Base-by-base conservation (phyloP, 805 yeast genomes). In the Isabelozyma gotoi region DNA sequence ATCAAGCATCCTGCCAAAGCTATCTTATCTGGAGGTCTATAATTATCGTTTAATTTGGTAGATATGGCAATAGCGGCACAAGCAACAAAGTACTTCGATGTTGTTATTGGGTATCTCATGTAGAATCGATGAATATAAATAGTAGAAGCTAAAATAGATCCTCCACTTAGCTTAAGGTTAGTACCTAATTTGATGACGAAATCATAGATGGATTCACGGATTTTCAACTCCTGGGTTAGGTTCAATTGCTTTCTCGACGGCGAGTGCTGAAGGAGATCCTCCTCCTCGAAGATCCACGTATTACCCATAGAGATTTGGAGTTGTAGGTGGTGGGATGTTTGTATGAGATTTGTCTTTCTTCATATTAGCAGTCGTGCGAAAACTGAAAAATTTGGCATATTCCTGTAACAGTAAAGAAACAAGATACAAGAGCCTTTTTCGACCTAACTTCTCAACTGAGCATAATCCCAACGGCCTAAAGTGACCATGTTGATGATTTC, bases 31-130 rank as follows among this genome's bases (percentile, higher is more conserved):
- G 76, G 74, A n/a, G 60, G 68, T 18, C 76, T 47, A 46, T 69
- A 71, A 5, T 62, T 68, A 40, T 71, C 77, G 46, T 70, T 57
- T 19, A 71, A 60, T 53, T 71, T 71, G 47, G 73, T 65, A 15
- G 73, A 61, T n/a, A 71, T 68, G 36, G 73, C 63, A 7, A 71
- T 46, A 5, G 76, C 76, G 3, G 76, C 74, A 47, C 69, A 59
- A 3, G 74, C 75, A 20, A 71, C 74, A 46, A 59, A 71, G 53
- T 71, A 70, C 46, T 71, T 71, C 33, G 76, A 71, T 12, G 67
- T 59, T 14, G 76, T 65, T 27, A 71, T 68, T 12, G 76, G 74
- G 47, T 61, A 45, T 21, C 75, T 49, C 74, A 68, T 67, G 47
- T 67, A 71, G 44, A 59, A 71, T 7, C 76, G 53, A 43, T 67